phyloP scores from a whole-genome alignment of 306 rosid genomes.

The Trifolium subterraneum region DNA sequence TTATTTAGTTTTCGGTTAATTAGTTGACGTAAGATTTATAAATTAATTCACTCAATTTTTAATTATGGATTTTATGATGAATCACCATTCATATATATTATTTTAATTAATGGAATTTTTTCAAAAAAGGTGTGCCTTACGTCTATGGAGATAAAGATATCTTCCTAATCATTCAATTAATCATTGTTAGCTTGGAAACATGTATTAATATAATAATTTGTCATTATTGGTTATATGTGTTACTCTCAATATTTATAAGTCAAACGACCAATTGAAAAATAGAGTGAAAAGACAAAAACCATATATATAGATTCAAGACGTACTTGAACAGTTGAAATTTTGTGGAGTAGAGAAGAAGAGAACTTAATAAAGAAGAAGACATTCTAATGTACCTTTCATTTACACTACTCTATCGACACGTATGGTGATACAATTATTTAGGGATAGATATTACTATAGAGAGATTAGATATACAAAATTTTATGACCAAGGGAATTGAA shows the following conservation, averaged over 20 bases:
- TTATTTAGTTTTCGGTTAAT: no score
- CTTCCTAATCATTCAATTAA: background rate
- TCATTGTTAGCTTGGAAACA: background rate
- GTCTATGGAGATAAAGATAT: background rate
- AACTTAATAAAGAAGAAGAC: background rate
- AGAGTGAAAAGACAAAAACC: background rate
- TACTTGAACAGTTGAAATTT: background rate
- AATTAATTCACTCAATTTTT: no score
- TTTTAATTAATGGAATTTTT: background rate
- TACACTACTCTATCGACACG: background rate
- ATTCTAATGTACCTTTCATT: background rate
- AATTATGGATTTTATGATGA: background rate
- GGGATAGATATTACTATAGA: background rate
- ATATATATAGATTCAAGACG: background rate
- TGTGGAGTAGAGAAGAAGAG: slow-evolving; percentile 15
- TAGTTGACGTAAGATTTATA: no score
- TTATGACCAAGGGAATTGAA: background rate
- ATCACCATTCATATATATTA: background rate
- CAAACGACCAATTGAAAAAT: background rate
- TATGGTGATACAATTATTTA: background rate
- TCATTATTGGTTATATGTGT: background rate
- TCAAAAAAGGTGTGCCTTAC: background rate
- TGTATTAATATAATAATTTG: background rate
- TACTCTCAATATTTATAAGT: background rate
- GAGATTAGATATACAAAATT: background rate